These are phyloP conservation scores for Marasmius fiardii DNA, from an alignment of 1,284 basidiomycete species.

Conservation along the genomic window DNA sequence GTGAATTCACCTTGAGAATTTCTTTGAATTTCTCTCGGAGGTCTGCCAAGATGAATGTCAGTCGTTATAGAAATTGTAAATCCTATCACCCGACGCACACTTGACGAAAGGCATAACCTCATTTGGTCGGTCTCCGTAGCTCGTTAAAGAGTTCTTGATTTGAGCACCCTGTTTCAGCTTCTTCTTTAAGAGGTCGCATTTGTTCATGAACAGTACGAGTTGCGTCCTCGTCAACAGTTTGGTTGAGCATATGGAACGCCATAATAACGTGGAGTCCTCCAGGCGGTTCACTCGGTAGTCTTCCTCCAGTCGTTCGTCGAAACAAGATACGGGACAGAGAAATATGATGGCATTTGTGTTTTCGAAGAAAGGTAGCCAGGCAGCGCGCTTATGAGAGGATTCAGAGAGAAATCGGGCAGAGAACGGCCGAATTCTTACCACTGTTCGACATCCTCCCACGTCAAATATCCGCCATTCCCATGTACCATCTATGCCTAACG, in stretches of 20 bases:
- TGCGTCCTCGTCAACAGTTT: conserved; percentile 50
- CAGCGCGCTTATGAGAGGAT: conserved; percentile 38
- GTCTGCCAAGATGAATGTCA: conserved; percentile 26
- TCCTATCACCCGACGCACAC: conserved; percentile 31
- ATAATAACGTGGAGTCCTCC: conserved; percentile 56
- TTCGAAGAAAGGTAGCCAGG: conserved; percentile 65
- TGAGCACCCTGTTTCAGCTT: conserved; percentile 55
- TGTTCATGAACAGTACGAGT: conserved; percentile 58
- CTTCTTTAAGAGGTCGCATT: conserved; percentile 55
- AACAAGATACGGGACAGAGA: conserved; percentile 50
- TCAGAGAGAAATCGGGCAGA: conserved; percentile 1
- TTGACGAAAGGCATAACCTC: conserved; percentile 45
- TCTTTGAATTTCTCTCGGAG: conserved; percentile 47
- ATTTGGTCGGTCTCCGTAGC: conserved; percentile 56
- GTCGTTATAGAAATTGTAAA: not conserved
- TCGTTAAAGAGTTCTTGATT: conserved; percentile 50
- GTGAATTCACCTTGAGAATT: conserved; percentile 39
- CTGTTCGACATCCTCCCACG: conserved; percentile 58
- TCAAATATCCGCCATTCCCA: conserved; percentile 67
- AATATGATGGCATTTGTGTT: conserved; percentile 50
- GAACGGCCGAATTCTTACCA: conserved; percentile 33
- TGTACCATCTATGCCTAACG: conserved; percentile 28
- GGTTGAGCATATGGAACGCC: conserved; percentile 56
- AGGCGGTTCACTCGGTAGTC: conserved; percentile 56
- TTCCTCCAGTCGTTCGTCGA: conserved; percentile 61